Evolutionary conservation across 1,284 basidiomycete genomes (phyloP).

Genomic region (Pseudozyma hubeiensis): DNA sequence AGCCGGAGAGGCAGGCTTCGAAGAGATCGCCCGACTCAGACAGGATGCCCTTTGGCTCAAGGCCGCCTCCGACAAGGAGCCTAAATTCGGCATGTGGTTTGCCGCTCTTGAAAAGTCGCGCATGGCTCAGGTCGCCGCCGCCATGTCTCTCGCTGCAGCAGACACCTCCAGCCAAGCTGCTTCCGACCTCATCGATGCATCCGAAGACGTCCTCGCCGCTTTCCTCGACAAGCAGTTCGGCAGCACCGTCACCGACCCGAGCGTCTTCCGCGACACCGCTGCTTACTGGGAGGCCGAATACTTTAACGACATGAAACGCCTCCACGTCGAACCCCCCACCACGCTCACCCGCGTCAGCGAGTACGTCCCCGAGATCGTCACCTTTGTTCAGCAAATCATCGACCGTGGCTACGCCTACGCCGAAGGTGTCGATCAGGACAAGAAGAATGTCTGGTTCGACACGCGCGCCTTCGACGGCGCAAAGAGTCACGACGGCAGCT

Average conservation of each 20-base stretch:
- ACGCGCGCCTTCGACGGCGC: conserved; percentile 85
- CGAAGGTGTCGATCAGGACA: conserved; percentile 52
- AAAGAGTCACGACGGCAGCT: conserved; percentile 43
- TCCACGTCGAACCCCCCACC: conserved; percentile 88
- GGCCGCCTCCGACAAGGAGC: conserved; percentile 53
- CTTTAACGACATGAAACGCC: conserved; percentile 90
- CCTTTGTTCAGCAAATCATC: conserved; percentile 87
- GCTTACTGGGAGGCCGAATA: conserved; percentile 90
- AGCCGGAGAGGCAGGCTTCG: conserved; percentile 62
- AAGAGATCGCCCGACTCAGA: conserved; percentile 52
- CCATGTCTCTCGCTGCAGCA: conserved; percentile 55
- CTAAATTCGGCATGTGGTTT: conserved; percentile 66
- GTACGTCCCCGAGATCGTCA: conserved; percentile 93
- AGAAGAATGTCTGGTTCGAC: conserved; percentile 85
- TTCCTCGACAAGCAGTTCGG: conserved; percentile 70
- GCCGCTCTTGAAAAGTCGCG: conserved; percentile 60
- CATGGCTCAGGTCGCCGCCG: conserved; percentile 61
- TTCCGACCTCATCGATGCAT: conserved; percentile 53
- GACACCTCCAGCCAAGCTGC: conserved; percentile 45
- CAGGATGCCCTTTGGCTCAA: conserved; percentile 57
- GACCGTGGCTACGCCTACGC: conserved; percentile 88
- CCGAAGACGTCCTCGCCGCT: conserved; percentile 60
- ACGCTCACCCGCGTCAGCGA: conserved; percentile 95
- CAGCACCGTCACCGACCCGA: conserved; percentile 84
- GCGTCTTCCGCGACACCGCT: conserved; percentile 85